These are phyloP conservation scores for Ophiostoma ulmi DNA, from an alignment of 2,329 filamentous ascomycete species.

Conservation along the genomic window DNA sequence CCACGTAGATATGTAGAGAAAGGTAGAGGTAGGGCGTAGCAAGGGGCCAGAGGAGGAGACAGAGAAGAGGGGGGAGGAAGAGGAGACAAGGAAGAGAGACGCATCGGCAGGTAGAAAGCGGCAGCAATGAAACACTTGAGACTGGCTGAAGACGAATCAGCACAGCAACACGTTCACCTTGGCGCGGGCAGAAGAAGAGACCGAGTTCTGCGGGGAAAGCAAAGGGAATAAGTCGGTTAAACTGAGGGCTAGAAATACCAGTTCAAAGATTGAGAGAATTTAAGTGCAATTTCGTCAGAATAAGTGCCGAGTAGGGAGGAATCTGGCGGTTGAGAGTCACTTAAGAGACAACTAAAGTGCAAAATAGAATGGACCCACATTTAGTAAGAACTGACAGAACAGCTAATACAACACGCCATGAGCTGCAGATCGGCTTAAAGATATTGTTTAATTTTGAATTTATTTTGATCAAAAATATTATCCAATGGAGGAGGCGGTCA, in stretches of 20 bases:
- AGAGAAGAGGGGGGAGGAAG: background rate
- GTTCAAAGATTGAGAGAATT: too few relatives aligned
- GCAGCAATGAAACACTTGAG: background rate
- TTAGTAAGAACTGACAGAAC: constrained; percentile 25
- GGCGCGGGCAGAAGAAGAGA: background rate
- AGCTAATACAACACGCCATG: background rate
- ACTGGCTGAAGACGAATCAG: background rate
- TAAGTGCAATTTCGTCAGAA: background rate
- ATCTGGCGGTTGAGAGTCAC: background rate
- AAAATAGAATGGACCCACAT: constrained; percentile 3
- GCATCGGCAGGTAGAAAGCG: background rate
- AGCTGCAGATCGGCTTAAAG: background rate
- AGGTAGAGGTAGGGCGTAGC: background rate
- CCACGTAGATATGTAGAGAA: background rate
- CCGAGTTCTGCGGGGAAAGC: background rate
- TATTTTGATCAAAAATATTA: too few relatives aligned
- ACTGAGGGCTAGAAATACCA: too few relatives aligned
- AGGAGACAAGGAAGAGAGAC: background rate
- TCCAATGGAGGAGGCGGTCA: too few relatives aligned
- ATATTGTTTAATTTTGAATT: background rate
- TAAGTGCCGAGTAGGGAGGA: background rate
- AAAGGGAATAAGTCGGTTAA: too few relatives aligned
- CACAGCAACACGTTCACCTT: background rate
- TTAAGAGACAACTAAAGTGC: background rate
- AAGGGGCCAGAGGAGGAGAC: background rate